Conservation (phyloP, 768 basidiomycete genomes). For the Paxillus ammoniavirescens region DNA sequence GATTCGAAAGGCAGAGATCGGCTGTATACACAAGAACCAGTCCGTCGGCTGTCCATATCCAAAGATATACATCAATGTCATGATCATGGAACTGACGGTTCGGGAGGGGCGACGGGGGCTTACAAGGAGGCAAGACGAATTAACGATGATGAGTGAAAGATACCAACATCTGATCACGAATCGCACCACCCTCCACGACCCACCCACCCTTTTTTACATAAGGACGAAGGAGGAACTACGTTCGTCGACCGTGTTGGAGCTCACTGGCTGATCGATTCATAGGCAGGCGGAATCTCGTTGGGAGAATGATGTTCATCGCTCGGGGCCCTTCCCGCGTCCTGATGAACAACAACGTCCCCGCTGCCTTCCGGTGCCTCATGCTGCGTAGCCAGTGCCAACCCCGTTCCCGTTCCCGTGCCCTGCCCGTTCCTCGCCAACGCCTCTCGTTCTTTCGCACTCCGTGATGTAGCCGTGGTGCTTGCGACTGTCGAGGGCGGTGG, state of each 20-base stretch:
- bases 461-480: conserved; percentile 9
- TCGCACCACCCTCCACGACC: background rate
- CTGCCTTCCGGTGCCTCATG: conserved; percentile 19
- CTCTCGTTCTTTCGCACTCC: conserved; percentile 24
- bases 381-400: conserved; percentile 20
- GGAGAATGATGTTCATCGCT: conserved; percentile 15
- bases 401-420: background rate
- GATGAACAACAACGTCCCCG: conserved; percentile 25
- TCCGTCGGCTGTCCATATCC: background rate
- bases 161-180: background rate
- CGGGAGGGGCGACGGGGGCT: background rate
- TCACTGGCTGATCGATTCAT: conserved; percentile 24
- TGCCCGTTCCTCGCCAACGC: conserved; percentile 17
- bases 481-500: conserved; percentile 24
- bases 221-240: background rate
- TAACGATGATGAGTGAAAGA: background rate
- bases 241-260: background rate
- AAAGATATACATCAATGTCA: background rate
- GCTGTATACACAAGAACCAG: background rate
- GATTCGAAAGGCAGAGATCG: background rate
- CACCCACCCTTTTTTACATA: background rate
- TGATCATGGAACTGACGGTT: background rate
- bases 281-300: conserved; percentile 28
- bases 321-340: conserved; percentile 26
- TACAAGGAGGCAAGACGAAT: background rate